Percentiles rank a stretch among this genome's conserved stretches.
Evolutionary conservation across 208 protist species (phyloP).

Genomic region (Endotrypanum monterogeii): DNA sequence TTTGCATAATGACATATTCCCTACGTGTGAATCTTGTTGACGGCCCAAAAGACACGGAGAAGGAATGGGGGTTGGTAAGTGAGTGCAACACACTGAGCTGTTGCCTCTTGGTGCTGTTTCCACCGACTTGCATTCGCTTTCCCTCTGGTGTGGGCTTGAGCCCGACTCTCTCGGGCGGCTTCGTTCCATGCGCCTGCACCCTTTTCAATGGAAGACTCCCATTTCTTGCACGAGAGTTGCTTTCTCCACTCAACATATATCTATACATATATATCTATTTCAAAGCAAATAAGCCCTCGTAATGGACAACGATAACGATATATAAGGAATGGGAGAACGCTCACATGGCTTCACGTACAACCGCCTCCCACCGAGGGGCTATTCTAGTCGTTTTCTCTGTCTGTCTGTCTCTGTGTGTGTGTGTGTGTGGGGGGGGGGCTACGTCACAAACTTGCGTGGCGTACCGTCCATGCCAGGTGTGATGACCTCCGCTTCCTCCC

Average conservation of each 20-base stretch:
- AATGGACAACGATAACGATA: no score
- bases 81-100: background rate
- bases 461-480: conserved; percentile 69
- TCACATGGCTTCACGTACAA: background rate
- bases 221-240: no score
- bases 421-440: conserved; percentile 5
- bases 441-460: conserved; percentile 85
- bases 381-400: no score
- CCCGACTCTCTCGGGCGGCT: no score
- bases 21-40: background rate
- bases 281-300: no score
- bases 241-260: no score
- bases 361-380: background rate
- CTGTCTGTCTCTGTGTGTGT: no score
- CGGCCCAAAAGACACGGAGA: background rate
- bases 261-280: no score
- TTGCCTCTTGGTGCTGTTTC: background rate
- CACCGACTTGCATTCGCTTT: background rate
- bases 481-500: conserved; percentile 87
- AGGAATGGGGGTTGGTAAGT: background rate
- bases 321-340: no score
- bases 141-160: no score
- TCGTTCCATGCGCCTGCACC: no score
- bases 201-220: no score
- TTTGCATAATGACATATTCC: background rate